Evolutionary conservation across 495 filamentous ascomycete genomes (phyloP).

Genomic region (Xylaria longipes): DNA sequence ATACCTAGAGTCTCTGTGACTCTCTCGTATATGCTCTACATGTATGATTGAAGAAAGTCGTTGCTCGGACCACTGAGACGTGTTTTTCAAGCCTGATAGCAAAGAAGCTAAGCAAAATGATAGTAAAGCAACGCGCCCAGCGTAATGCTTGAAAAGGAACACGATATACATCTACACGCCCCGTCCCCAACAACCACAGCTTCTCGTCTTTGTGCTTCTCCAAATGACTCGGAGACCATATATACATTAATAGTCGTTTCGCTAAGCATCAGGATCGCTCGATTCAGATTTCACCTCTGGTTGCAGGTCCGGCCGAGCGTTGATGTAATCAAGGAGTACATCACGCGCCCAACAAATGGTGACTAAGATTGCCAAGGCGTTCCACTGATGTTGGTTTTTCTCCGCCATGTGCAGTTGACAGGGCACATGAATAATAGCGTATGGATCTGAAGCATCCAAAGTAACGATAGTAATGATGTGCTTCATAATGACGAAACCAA

Average conservation of each 20-base stretch:
- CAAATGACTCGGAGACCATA: background rate
- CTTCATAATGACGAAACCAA: constrained; percentile 39
- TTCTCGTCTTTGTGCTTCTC: background rate
- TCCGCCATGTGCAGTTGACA: constrained; percentile 39
- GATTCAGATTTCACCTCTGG: constrained; percentile 20
- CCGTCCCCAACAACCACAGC: background rate
- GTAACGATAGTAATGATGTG: constrained; percentile 41
- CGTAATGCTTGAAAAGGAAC: background rate
- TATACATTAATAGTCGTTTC: background rate
- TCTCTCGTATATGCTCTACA: background rate
- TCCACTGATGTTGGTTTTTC: constrained; percentile 40
- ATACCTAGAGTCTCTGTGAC: background rate
- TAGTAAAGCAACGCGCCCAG: background rate
- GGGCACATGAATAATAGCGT: constrained; percentile 34
- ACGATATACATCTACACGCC: background rate
- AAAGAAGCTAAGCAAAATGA: background rate
- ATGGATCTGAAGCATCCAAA: constrained; percentile 32
- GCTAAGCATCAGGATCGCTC: constrained; percentile 38
- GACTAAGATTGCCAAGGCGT: constrained; percentile 39
- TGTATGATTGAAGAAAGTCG: background rate
- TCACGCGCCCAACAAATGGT: constrained; percentile 44
- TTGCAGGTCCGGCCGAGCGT: constrained; percentile 15
- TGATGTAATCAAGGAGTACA: constrained; percentile 21
- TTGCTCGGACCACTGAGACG: background rate
- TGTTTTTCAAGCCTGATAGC: background rate